Conservation (phyloP, 1,284 basidiomycete species). For the Irpex sp. region DNA sequence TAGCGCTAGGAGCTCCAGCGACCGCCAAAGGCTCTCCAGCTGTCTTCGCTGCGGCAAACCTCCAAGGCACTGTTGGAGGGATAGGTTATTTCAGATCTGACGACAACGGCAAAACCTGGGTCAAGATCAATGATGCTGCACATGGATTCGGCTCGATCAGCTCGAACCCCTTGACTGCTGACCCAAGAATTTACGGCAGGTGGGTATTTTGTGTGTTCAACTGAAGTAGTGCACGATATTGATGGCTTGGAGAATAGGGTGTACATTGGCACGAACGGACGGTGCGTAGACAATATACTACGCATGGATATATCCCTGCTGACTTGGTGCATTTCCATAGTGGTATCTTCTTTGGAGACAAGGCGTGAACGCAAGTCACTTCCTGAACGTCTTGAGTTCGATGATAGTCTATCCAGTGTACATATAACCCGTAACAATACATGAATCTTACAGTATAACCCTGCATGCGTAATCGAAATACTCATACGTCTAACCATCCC, state of each 20-base stretch:
- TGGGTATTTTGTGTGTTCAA: constrained; percentile 20
- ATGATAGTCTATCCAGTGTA: not conserved
- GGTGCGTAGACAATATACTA: constrained; percentile 18
- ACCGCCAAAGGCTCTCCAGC: constrained; percentile 50
- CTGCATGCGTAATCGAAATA: not conserved
- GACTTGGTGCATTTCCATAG: not conserved
- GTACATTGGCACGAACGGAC: constrained; percentile 63
- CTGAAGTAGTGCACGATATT: not conserved
- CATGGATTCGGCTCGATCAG: constrained; percentile 57
- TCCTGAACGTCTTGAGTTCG: not conserved
- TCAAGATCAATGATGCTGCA: constrained; percentile 55
- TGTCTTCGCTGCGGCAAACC: constrained; percentile 51
- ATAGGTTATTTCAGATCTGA: constrained; percentile 57
- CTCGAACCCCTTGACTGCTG: constrained; percentile 47
- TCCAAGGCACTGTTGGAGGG: constrained; percentile 29
- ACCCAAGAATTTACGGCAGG: constrained; percentile 53
- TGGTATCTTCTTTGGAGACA: constrained; percentile 59
- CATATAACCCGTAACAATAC: not conserved
- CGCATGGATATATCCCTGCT: not conserved
- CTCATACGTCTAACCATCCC: not conserved
- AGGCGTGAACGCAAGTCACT: constrained; percentile 3
- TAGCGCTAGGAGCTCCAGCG: constrained; percentile 54
- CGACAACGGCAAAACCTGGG: constrained; percentile 55
- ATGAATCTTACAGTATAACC: not conserved
- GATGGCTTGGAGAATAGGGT: constrained; percentile 34